phyloP scores from a whole-genome alignment of 257 asterid genomes.

The Cruciata laevipes region DNA sequence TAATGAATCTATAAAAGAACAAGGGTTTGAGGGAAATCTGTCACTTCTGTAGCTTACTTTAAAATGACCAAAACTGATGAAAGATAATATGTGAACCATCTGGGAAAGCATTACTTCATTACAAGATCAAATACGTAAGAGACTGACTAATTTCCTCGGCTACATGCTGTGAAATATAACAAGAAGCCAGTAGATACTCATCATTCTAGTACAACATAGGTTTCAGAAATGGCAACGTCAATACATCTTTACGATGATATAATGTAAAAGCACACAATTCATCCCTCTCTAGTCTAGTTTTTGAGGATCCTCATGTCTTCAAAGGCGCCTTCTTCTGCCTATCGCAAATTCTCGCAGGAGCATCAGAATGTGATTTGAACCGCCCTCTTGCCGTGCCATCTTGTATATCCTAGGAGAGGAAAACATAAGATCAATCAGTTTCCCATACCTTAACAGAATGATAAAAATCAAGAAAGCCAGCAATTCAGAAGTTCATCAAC shows the following conservation, averaged over 20 bases:
- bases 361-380: conserved; percentile 85
- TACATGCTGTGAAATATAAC: neutral
- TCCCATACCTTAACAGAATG: neutral
- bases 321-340: conserved; percentile 92
- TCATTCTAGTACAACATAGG: conserved; percentile 6
- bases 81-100: neutral
- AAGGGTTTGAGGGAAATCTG: neutral
- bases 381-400: conserved; percentile 78
- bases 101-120: neutral
- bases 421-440: neutral
- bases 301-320: conserved; percentile 38
- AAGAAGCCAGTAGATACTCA: neutral
- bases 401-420: conserved; percentile 56
- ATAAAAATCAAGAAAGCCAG: neutral
- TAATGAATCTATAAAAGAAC: neutral
- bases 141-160: neutral
- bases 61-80: neutral
- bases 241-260: neutral
- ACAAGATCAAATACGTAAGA: neutral
- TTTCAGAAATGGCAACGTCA: neutral
- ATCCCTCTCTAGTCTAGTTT: neutral
- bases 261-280: neutral
- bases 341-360: conserved; percentile 80
- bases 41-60: neutral
- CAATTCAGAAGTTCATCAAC: neutral